phyloP scores from a whole-genome alignment of 495 filamentous ascomycete species.

The Daldinia bambusicola region DNA sequence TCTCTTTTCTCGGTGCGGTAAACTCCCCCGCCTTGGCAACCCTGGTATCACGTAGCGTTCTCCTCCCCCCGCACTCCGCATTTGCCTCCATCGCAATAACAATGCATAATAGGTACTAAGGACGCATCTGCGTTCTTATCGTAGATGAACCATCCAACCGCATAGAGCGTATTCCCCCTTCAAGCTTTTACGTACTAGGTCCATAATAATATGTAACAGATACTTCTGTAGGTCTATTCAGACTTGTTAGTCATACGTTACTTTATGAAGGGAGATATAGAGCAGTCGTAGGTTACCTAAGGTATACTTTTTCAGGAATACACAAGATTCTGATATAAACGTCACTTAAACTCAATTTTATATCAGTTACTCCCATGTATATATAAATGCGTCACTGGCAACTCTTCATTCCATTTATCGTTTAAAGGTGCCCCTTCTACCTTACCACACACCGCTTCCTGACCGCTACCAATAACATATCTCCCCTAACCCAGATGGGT shows the following conservation, averaged over 20 bases:
- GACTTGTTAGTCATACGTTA: not conserved
- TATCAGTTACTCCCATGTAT: not conserved
- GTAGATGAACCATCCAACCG: not conserved
- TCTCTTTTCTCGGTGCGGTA: slow-evolving; percentile 31
- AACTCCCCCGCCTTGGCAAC: slow-evolving; percentile 39
- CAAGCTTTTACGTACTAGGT: not conserved
- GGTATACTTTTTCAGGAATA: not conserved
- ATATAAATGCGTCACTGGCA: slow-evolving; percentile 12
- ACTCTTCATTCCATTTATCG: not conserved
- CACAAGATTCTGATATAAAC: not conserved
- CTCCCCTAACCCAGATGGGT: slow-evolving; percentile 5
- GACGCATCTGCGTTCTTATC: not conserved
- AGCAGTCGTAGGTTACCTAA: not conserved
- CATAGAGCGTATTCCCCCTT: not conserved
- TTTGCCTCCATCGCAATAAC: not conserved
- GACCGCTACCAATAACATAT: not conserved
- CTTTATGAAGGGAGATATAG: not conserved
- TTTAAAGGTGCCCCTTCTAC: not conserved
- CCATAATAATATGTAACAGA: not conserved
- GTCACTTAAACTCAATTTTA: slow-evolving; percentile 23
- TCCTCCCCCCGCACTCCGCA: slow-evolving; percentile 37
- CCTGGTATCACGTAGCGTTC: slow-evolving; percentile 23
- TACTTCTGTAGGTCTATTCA: not conserved
- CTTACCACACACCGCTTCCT: slow-evolving; percentile 1
- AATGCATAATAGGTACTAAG: not conserved